phyloP scores from a whole-genome alignment of 257 asterid genomes.

The Agastache rugosa region DNA sequence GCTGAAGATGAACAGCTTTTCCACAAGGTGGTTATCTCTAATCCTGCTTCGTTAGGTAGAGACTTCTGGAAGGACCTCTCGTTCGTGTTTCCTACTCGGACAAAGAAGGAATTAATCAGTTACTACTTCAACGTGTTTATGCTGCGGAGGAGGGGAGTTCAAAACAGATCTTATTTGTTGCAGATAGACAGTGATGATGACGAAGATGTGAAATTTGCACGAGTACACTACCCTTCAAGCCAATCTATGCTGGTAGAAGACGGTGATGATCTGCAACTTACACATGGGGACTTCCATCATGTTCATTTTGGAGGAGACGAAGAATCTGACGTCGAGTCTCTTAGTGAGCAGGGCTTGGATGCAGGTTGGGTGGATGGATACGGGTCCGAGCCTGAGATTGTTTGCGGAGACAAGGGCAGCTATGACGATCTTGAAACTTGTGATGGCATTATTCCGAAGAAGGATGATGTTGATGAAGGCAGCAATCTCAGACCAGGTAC shows the following conservation, averaged over 20 bases:
- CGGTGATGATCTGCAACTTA: constrained; percentile 44
- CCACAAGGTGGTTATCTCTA: constrained; percentile 59
- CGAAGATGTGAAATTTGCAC: constrained; percentile 49
- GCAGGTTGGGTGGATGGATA: constrained; percentile 37
- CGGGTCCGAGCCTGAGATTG: constrained; percentile 30
- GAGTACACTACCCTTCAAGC: constrained; percentile 40
- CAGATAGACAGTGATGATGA: constrained; percentile 80
- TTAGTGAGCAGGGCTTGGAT: constrained; percentile 39
- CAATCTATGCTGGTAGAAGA: constrained; percentile 48
- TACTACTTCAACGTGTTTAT: constrained; percentile 83
- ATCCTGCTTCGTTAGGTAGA: constrained; percentile 53
- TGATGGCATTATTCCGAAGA: constrained; percentile 28
- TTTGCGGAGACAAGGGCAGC: constrained; percentile 16
- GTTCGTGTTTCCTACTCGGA: constrained; percentile 56
- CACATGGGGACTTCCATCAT: constrained; percentile 31
- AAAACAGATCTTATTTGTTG: constrained; percentile 58
- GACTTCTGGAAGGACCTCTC: constrained; percentile 67
- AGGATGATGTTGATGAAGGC: constrained; percentile 28
- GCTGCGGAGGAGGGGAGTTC: constrained; percentile 63
- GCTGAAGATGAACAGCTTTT: constrained; percentile 58
- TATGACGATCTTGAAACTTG: constrained; percentile 18
- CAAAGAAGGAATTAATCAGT: constrained; percentile 63
- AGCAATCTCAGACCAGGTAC: constrained; percentile 16
- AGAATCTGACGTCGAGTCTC: constrained; percentile 46
- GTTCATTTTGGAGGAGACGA: constrained; percentile 44